Percentiles rank a stretch among this genome's conserved stretches.
phyloP scores from a whole-genome alignment of 192 early-diverging fungal genomes.

The Linnemannia zychae region DNA sequence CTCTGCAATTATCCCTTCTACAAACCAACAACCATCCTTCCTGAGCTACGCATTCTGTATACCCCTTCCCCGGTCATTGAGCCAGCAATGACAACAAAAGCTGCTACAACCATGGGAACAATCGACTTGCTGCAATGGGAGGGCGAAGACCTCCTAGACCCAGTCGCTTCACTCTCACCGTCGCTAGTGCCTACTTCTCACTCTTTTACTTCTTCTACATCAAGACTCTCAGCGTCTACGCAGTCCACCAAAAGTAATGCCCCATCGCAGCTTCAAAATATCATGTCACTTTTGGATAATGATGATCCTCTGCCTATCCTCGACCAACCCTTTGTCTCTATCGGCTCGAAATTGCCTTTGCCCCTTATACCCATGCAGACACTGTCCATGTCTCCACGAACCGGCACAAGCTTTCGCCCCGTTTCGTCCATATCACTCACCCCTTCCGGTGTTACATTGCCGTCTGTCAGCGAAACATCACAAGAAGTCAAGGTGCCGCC shows the following conservation, averaged over 20 bases:
- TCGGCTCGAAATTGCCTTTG: neutral
- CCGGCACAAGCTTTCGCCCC: neutral
- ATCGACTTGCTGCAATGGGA: constrained; percentile 1
- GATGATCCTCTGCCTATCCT: neutral
- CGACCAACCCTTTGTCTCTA: neutral
- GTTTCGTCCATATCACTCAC: neutral
- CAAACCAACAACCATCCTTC: neutral
- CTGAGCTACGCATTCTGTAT: neutral
- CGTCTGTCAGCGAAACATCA: neutral
- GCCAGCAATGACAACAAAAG: neutral
- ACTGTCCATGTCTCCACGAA: neutral
- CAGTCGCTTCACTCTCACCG: neutral
- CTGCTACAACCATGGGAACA: neutral
- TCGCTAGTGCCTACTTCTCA: neutral
- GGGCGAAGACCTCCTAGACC: neutral
- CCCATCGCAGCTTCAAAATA: neutral
- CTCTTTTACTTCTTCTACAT: neutral
- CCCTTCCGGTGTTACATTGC: neutral
- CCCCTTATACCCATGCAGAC: constrained; percentile 8
- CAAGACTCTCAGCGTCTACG: neutral
- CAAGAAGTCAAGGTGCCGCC: neutral
- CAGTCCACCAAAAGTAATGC: neutral
- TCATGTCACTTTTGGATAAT: neutral
- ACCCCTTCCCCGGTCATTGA: neutral
- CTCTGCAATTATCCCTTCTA: too few relatives aligned